Percentiles rank a stretch among this genome's conserved stretches.
Conservation (phyloP, 163 green algal genomes). For the Scenedesmus sp. region DNA sequence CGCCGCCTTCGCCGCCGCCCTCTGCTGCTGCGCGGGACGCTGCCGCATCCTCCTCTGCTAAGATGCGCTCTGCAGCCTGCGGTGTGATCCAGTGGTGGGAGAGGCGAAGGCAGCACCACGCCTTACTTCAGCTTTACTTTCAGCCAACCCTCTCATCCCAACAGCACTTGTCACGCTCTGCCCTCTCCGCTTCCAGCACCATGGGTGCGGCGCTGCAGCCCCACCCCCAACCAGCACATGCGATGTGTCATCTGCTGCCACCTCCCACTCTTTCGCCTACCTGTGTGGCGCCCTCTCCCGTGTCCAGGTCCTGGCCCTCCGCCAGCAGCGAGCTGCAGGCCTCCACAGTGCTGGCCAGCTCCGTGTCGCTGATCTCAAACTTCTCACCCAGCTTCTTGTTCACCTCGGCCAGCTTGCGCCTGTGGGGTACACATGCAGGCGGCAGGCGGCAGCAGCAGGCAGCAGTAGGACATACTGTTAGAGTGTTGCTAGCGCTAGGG, state of each 20-base stretch:
- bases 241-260: not conserved
- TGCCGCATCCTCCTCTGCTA: constrained; percentile 61
- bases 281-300: constrained; percentile 51
- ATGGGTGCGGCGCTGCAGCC: too few relatives aligned
- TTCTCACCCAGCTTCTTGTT: constrained; percentile 68
- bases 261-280: not conserved
- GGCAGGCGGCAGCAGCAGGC: not conserved
- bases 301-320: constrained; percentile 62
- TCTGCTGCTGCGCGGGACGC: constrained; percentile 29
- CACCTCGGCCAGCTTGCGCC: constrained; percentile 55
- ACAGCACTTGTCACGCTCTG: too few relatives aligned
- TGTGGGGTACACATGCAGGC: constrained; percentile 35
- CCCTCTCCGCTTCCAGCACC: too few relatives aligned
- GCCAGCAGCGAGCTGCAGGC: constrained; percentile 57
- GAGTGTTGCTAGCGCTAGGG: too few relatives aligned
- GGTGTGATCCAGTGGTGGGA: not conserved
- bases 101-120: too few relatives aligned
- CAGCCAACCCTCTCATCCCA: too few relatives aligned
- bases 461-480: too few relatives aligned
- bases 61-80: constrained; percentile 47
- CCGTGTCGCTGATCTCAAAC: constrained; percentile 68
- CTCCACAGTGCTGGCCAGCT: constrained; percentile 60
- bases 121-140: too few relatives aligned
- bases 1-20: constrained; percentile 14
- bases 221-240: too few relatives aligned